phyloP scores from a whole-genome alignment of 139 green algal species.

The Chlamydomonas applanata region DNA sequence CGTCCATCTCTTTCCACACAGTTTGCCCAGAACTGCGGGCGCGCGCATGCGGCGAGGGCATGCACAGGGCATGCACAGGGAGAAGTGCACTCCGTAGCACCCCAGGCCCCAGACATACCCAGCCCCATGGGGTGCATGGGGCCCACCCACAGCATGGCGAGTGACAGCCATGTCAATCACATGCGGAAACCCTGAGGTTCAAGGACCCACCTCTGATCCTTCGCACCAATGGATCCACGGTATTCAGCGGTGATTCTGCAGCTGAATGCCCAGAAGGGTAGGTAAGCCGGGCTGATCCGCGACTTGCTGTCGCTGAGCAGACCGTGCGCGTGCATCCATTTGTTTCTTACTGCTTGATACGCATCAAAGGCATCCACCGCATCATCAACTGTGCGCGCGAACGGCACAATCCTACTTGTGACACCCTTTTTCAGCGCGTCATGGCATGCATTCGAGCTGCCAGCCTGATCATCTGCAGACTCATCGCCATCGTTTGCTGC shows the following conservation, averaged over 20 bases:
- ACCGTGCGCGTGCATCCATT: too few species aligned
- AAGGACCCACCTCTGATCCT: neutral
- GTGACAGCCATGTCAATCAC: too few species aligned
- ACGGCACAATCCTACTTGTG: too few species aligned
- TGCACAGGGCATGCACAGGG: neutral
- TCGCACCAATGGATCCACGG: neutral
- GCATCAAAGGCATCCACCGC: too few species aligned
- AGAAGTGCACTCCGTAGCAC: neutral
- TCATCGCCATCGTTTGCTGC: too few species aligned
- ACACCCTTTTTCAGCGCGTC: too few species aligned
- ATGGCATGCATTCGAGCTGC: too few species aligned
- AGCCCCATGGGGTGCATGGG: neutral
- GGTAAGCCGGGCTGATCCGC: neutral
- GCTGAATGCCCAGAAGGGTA: conserved; percentile 12
- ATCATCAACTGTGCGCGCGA: too few species aligned
- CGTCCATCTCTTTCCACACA: conserved; percentile 17
- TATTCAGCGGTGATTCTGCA: neutral
- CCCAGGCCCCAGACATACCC: neutral
- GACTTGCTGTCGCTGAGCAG: too few species aligned
- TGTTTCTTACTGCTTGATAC: too few species aligned
- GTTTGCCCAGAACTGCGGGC: neutral
- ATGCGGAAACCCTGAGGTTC: too few species aligned
- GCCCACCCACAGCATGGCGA: neutral
- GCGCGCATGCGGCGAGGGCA: neutral
- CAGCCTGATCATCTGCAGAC: too few species aligned